These are phyloP conservation scores for Clarireedia hainanense DNA, from an alignment of 2,329 filamentous ascomycete genomes.

Conservation along the genomic window DNA sequence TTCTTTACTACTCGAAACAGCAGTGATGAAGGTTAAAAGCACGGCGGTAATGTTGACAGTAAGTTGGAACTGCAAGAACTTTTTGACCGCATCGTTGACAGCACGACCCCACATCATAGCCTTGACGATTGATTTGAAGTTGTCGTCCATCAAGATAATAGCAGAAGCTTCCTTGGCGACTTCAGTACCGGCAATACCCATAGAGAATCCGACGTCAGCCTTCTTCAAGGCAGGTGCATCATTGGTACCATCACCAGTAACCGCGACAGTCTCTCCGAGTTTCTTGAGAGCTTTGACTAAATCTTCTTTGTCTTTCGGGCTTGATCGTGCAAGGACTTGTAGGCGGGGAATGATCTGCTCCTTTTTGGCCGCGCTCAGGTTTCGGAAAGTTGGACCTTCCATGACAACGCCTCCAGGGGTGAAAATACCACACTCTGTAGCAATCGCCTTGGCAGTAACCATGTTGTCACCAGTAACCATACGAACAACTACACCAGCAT, in stretches of 20 bases:
- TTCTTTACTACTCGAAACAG: constrained; percentile 56
- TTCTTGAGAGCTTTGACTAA: constrained; percentile 57
- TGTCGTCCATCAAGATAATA: constrained; percentile 56
- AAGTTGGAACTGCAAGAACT: constrained; percentile 51
- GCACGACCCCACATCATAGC: constrained; percentile 55
- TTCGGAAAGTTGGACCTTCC: constrained; percentile 61
- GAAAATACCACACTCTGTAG: constrained; percentile 59
- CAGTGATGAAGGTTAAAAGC: constrained; percentile 67
- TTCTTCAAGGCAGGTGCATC: constrained; percentile 59
- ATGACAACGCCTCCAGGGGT: constrained; percentile 50
- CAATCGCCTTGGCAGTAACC: constrained; percentile 65
- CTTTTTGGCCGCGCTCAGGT: constrained; percentile 51
- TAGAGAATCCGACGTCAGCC: constrained; percentile 60
- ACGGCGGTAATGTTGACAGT: constrained; percentile 78
- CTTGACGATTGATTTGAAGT: constrained; percentile 55
- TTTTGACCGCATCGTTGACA: constrained; percentile 46
- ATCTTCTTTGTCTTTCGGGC: constrained; percentile 60
- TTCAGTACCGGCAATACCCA: constrained; percentile 60
- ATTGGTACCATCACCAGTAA: constrained; percentile 60
- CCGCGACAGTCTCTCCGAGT: constrained; percentile 58
- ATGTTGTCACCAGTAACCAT: constrained; percentile 72
- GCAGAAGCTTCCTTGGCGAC: constrained; percentile 55
- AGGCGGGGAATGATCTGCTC: constrained; percentile 51
- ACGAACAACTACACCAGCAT: constrained; percentile 62
- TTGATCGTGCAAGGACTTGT: constrained; percentile 61